phyloP scores from a whole-genome alignment of 2,329 filamentous ascomycete species.

The Diplodia sapinea region DNA sequence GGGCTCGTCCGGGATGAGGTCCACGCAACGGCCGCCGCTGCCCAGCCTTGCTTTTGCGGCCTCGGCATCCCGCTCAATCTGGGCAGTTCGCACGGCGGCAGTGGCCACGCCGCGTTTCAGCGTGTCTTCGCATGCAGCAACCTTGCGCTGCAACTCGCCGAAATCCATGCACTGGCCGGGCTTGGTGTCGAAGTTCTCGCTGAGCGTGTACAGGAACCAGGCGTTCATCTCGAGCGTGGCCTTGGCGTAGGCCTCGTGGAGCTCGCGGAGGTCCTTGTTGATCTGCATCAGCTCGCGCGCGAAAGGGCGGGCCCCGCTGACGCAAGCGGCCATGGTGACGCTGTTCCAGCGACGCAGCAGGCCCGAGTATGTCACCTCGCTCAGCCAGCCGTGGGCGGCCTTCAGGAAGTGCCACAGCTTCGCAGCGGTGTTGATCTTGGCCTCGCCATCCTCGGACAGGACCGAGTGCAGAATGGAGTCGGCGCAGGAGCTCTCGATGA shows the following conservation, averaged over 20 bases:
- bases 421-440: slow-evolving; percentile 21
- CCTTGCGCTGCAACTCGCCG: slow-evolving; percentile 24
- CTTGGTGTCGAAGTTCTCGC: slow-evolving; percentile 21
- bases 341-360: slow-evolving; percentile 28
- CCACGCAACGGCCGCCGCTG: slow-evolving; percentile 14
- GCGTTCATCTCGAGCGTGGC: slow-evolving; percentile 27
- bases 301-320: slow-evolving; percentile 24
- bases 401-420: slow-evolving; percentile 22
- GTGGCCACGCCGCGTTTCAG: slow-evolving; percentile 20
- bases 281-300: slow-evolving; percentile 26
- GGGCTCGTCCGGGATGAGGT: slow-evolving; percentile 16
- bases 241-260: slow-evolving; percentile 26
- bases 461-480: slow-evolving; percentile 21
- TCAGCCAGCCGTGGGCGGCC: slow-evolving; percentile 17
- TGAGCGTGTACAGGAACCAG: slow-evolving; percentile 26
- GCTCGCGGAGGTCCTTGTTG: slow-evolving; percentile 26
- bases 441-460: slow-evolving; percentile 21
- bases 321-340: slow-evolving; percentile 27
- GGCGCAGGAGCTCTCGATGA: slow-evolving; percentile 28
- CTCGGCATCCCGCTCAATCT: slow-evolving; percentile 20
- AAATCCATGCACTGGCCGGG: slow-evolving; percentile 26
- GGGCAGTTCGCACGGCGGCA: slow-evolving; percentile 18
- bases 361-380: slow-evolving; percentile 23
- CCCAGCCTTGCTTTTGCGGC: slow-evolving; percentile 24
- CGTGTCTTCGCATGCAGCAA: slow-evolving; percentile 23